Conservation (phyloP, 2,329 filamentous ascomycete species). For the Microdochium bolleyi region DNA sequence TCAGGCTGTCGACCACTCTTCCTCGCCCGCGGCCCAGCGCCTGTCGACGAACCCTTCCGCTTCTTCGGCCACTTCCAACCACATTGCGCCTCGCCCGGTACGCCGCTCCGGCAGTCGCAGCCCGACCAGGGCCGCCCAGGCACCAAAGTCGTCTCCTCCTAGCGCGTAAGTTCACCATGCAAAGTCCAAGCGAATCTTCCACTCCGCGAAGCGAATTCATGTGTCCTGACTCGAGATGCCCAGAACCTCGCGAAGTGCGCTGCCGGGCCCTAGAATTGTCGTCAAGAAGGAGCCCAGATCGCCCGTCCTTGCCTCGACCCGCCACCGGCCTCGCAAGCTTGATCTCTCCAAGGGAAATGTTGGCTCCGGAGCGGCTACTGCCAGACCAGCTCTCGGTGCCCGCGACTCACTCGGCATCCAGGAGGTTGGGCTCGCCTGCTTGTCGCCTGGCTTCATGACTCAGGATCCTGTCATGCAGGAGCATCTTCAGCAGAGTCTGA, state of each 20-base stretch:
- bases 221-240: slow-evolving; percentile 6
- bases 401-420: slow-evolving; percentile 77
- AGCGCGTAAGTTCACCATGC: slow-evolving; percentile 47
- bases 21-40: slow-evolving; percentile 38
- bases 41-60: slow-evolving; percentile 17
- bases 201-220: slow-evolving; percentile 5
- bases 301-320: slow-evolving; percentile 65
- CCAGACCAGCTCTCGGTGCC: slow-evolving; percentile 69
- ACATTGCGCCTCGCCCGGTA: slow-evolving; percentile 21
- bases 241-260: slow-evolving; percentile 10
- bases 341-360: slow-evolving; percentile 62
- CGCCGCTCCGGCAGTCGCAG: slow-evolving; percentile 47
- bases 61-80: slow-evolving; percentile 31
- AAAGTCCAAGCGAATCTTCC: no score
- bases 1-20: slow-evolving; percentile 21
- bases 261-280: slow-evolving; percentile 62
- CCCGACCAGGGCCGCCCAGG: slow-evolving; percentile 31
- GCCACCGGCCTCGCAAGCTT: slow-evolving; percentile 69
- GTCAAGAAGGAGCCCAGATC: slow-evolving; percentile 96
- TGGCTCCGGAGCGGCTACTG: slow-evolving; percentile 46
- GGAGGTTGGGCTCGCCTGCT: slow-evolving; percentile 85
- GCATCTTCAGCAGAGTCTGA: slow-evolving; percentile 88
- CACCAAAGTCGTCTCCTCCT: slow-evolving; percentile 47
- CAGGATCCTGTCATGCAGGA: slow-evolving; percentile 96
- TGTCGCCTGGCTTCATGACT: slow-evolving; percentile 93